Conservation (phyloP, 2,329 filamentous ascomycete genomes). For the Dothistroma pini region DNA sequence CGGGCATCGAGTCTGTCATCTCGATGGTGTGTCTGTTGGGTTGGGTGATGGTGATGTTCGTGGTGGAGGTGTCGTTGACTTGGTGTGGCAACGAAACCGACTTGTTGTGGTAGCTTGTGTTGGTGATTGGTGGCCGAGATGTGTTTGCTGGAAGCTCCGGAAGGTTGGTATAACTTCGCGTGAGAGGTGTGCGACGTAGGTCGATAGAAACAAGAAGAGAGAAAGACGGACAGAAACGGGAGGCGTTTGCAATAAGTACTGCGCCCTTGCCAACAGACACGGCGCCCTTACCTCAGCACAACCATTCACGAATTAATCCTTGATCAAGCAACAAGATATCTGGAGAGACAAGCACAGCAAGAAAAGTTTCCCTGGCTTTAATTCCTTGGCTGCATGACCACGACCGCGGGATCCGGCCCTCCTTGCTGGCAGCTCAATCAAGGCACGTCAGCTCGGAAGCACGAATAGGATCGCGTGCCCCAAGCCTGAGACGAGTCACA, state of each 20-base stretch:
- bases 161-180: background rate
- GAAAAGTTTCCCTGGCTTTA: background rate
- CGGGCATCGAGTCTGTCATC: conserved; percentile 36
- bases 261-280: background rate
- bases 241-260: conserved; percentile 14
- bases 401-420: conserved; percentile 13
- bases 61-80: background rate
- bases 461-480: conserved; percentile 9
- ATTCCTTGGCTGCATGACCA: conserved; percentile 1
- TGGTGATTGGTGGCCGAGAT: background rate
- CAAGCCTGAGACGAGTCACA: background rate
- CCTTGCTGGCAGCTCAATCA: background rate
- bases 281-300: conserved; percentile 7
- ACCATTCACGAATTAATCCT: conserved; percentile 7
- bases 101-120: background rate
- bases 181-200: background rate
- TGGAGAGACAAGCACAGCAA: conserved; percentile 1
- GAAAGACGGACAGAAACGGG: conserved; percentile 1
- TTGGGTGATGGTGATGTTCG: conserved; percentile 5
- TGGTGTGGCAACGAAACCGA: background rate
- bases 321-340: conserved; percentile 9
- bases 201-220: background rate
- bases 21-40: conserved; percentile 10
- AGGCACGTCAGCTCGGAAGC: background rate
- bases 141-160: background rate